Evolutionary conservation across 108 stramenopile species (phyloP).

Genomic region (Phaeodactylum tricornutum): DNA sequence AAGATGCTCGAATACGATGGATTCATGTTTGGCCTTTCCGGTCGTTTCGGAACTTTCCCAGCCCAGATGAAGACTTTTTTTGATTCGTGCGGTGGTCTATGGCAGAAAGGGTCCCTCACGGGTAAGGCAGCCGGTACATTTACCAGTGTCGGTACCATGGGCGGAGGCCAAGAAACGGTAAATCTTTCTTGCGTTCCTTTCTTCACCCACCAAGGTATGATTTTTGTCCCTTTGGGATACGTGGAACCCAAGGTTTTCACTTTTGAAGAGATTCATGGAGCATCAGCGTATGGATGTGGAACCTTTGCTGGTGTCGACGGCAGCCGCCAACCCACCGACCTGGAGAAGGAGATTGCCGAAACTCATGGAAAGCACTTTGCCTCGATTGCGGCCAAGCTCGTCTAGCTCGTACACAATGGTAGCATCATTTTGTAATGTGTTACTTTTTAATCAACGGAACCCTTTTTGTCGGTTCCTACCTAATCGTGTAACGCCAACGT

Average conservation of each 20-base stretch:
- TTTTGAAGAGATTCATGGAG: slow-evolving; percentile 44
- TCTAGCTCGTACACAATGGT: too few species aligned
- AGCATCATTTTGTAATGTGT: too few species aligned
- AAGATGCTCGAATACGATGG: slow-evolving; percentile 50
- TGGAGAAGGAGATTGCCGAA: slow-evolving; percentile 38
- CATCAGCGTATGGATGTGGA: slow-evolving; percentile 53
- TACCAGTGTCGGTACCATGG: slow-evolving; percentile 37
- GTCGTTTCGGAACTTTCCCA: slow-evolving; percentile 48
- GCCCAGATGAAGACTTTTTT: slow-evolving; percentile 71
- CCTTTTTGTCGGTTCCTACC: too few species aligned
- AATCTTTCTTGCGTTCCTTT: slow-evolving; percentile 44
- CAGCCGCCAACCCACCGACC: slow-evolving; percentile 39
- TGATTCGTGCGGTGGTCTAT: slow-evolving; percentile 56
- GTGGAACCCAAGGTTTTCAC: slow-evolving; percentile 35
- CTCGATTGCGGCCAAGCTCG: slow-evolving; percentile 41
- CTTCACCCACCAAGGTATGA: slow-evolving; percentile 70
- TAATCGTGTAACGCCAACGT: too few species aligned
- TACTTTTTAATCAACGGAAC: too few species aligned
- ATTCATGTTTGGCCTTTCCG: slow-evolving; percentile 54
- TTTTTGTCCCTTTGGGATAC: slow-evolving; percentile 64
- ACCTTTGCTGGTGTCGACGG: slow-evolving; percentile 62
- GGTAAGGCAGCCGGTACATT: slow-evolving; percentile 67
- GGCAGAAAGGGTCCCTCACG: slow-evolving; percentile 49
- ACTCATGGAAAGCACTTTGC: slow-evolving; percentile 55
- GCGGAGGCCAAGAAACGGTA: slow-evolving; percentile 68